Base-by-base conservation (phyloP, 2,329 filamentous ascomycete species). In the Helicocarpus griseus region DNA sequence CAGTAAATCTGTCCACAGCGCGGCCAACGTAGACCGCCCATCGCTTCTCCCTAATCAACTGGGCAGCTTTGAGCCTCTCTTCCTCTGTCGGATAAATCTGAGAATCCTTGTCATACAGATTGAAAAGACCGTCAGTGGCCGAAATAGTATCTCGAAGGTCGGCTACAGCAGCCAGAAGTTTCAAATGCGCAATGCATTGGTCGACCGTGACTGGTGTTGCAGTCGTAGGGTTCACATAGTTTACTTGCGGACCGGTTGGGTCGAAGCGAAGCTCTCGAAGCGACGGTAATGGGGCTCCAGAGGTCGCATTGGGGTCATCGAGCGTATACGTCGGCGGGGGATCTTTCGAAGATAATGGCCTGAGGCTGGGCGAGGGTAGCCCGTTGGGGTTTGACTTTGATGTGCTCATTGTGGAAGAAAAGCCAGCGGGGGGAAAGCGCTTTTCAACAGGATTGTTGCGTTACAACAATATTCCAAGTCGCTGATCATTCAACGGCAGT, bases 151-250 rank as follows among this genome's bases (percentile, higher is more conserved):
- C 81, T 55, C 83, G 84, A 50, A 91, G 68, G 31, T 75, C 75
- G 57, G 86, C 78, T 52, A 91, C 76, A 8, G 82, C 79, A 49
- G 81, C 78, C 1, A 91, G 73, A 0, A 91, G 72, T 63, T 87
- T 88, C 26, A 91, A 74, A 63, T 93, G 87, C 0, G 80, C 83
- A 21, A 87, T 77, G 56, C 84, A 87, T 39, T 81, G 75, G 54
- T 83, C 75, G 4, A 65, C 65, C 1, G 72, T 63, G 49, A 69
- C 56, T 1, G 60, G 61, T 19, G 14, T 13, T 2, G 17, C 21
- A 17, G 5, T 24, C 5, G 11, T 2, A 35, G 44, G 44, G 9
- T 21, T 46, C 13, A 13, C 45, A 26, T 11, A 26, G n/a, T n/a
- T n/a, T 22, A n/a, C 22, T 36, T 26, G 40, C 11, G n/a, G 24